Base-by-base conservation (phyloP, 2,329 filamentous ascomycete species). In the Periconia sp. region DNA sequence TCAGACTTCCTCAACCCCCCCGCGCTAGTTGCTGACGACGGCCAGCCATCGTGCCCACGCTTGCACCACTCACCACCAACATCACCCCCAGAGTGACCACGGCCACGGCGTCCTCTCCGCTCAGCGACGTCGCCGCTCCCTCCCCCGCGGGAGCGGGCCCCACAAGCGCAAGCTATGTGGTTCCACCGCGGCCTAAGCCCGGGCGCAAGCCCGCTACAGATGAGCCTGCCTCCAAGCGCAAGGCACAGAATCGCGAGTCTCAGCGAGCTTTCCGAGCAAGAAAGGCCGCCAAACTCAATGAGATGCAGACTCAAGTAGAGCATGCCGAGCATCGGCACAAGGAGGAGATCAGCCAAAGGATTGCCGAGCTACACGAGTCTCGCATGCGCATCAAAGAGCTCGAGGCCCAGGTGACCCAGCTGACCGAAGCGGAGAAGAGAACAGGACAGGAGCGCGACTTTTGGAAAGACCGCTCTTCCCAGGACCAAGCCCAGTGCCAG, bases 151-250 rank as follows among this genome's bases (percentile, higher is more conserved):
- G 61, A 54, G 60, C 59, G 34, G 73, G 65, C 41, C 74, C 73
- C 24, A 68, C 71, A 44, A 69, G 66, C 50, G 57, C 48, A 17
- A 61, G 36, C 30, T 65, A 72, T 54, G 57, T 54, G 3, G 60
- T 78, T 16, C 73, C 71, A 23, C 61, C 73, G 5, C 69, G 75
- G 17, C 74, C 75, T 6, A 75, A 73, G 77, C 92, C 94, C 16
- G 92, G 92, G 35, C 85, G 92, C 57, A 97, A 97, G 78, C 92
- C 92, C 3, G 89, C 90, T 33, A 95, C 89, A 24, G 92, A 96
- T 65, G 95, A 92, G 38, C 91, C 92, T 11, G 88, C 89, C 2
- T 95, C 91, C 30, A 95, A 95, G 75, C 84, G 94, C 54, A 95
- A 96, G 76, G 88, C 89, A 1, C 94, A 97, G 74, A 97, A 97